A percentile compares a stretch with the other conserved stretches of the same genome.
phyloP scores from a whole-genome alignment of 2,329 filamentous ascomycete genomes.

The Diplocarpon rosae region DNA sequence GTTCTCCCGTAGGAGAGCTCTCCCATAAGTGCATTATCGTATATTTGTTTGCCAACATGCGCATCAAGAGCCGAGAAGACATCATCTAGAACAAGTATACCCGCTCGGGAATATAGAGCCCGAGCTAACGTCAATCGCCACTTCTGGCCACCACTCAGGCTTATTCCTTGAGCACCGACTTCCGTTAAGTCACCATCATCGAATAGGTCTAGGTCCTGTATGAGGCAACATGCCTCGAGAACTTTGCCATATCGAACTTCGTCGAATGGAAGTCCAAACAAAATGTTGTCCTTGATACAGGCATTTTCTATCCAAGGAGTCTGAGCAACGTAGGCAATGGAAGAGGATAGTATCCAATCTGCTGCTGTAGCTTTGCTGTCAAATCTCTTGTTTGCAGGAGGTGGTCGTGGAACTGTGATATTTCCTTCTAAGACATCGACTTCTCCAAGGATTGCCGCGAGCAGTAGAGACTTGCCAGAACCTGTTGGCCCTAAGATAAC shows the following conservation, averaged over 20 bases:
- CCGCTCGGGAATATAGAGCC: constrained; percentile 65
- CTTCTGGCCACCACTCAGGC: constrained; percentile 54
- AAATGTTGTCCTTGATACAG: constrained; percentile 62
- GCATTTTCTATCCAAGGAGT: constrained; percentile 80
- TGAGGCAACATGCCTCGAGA: constrained; percentile 57
- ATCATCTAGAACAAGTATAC: constrained; percentile 69
- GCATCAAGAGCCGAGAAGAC: constrained; percentile 74
- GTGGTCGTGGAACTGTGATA: constrained; percentile 42
- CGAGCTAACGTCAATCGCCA: constrained; percentile 70
- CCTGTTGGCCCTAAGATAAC: constrained; percentile 69
- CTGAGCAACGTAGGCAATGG: constrained; percentile 64
- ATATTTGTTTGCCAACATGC: constrained; percentile 67
- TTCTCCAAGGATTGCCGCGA: constrained; percentile 65
- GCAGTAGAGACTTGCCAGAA: constrained; percentile 63
- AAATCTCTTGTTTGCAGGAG: constrained; percentile 31
- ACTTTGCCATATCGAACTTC: constrained; percentile 56
- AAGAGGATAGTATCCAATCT: constrained; percentile 56
- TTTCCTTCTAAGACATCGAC: constrained; percentile 54
- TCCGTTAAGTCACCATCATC: constrained; percentile 66
- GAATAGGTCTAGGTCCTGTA: constrained; percentile 64
- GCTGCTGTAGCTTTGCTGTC: constrained; percentile 47
- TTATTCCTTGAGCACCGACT: constrained; percentile 73
- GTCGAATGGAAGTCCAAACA: constrained; percentile 62
- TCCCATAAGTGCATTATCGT: constrained; percentile 61
- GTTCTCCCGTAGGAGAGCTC: constrained; percentile 57